These are phyloP conservation scores for Fusarium avenaceum DNA, from an alignment of 2,329 filamentous ascomycete genomes.

Conservation along the genomic window DNA sequence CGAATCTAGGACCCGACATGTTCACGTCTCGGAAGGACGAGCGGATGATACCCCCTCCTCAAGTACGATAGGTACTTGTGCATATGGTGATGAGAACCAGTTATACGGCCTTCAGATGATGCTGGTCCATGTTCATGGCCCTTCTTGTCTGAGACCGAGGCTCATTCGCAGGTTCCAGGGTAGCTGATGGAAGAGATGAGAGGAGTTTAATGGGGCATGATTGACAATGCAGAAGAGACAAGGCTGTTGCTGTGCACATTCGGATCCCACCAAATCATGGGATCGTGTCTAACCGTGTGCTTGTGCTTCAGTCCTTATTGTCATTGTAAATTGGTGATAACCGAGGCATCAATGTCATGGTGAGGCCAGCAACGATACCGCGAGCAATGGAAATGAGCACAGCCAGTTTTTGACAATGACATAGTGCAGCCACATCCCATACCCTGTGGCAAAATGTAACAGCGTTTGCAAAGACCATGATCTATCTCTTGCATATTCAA, in stretches of 20 bases:
- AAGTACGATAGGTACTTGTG: background rate
- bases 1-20: conserved; percentile 33
- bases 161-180: conserved; percentile 23
- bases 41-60: conserved; percentile 28
- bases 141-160: conserved; percentile 33
- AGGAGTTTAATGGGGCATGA: conserved; percentile 27
- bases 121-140: conserved; percentile 11
- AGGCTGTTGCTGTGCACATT: conserved; percentile 23
- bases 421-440: conserved; percentile 4
- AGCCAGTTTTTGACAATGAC: background rate
- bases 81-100: conserved; percentile 9
- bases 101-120: conserved; percentile 24
- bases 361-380: conserved; percentile 9
- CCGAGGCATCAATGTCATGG: conserved; percentile 4
- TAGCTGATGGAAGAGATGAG: conserved; percentile 10
- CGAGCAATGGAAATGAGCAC: no score
- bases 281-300: background rate
- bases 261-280: conserved; percentile 30
- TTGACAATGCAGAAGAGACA: conserved; percentile 23
- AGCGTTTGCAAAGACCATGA: conserved; percentile 25
- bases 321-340: background rate
- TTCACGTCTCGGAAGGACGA: conserved; percentile 22
- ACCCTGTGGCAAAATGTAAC: conserved; percentile 23
- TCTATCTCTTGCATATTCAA: conserved; percentile 45
- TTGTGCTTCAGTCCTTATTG: background rate